Evolutionary conservation across 2,329 filamentous ascomycete species (phyloP).

Genomic region (Penicillium freii): DNA sequence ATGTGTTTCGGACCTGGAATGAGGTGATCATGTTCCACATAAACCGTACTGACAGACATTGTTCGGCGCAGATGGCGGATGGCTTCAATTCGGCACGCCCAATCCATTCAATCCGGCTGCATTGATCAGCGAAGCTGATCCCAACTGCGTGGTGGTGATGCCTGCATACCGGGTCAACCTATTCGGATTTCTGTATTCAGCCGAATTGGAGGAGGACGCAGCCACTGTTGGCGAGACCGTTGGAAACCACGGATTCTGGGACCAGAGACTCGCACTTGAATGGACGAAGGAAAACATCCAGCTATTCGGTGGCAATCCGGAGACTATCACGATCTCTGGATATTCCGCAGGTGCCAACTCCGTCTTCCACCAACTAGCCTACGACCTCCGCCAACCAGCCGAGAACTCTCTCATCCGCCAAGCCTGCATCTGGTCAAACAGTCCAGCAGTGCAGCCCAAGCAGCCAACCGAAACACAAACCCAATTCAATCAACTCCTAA

Average conservation of each 20-base stretch:
- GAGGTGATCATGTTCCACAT: neutral
- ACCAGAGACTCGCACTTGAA: conserved; percentile 55
- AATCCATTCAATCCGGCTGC: conserved; percentile 48
- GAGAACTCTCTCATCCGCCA: conserved; percentile 50
- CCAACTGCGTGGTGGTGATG: conserved; percentile 53
- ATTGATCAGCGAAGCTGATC: conserved; percentile 50
- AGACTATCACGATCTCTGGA: conserved; percentile 54
- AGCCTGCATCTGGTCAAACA: conserved; percentile 55
- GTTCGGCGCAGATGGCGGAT: conserved; percentile 52
- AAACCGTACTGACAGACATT: neutral
- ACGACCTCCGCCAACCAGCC: conserved; percentile 53
- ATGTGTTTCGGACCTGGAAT: neutral
- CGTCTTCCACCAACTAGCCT: conserved; percentile 57
- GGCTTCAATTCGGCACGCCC: conserved; percentile 55
- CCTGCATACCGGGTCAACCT: conserved; percentile 58
- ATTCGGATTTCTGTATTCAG: conserved; percentile 55
- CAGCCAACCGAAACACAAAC: conserved; percentile 46
- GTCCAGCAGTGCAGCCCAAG: conserved; percentile 54
- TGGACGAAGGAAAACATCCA: conserved; percentile 54
- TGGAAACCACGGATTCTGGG: conserved; percentile 58
- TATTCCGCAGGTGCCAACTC: conserved; percentile 57
- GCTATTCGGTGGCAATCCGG: conserved; percentile 52
- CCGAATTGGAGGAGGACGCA: conserved; percentile 40
- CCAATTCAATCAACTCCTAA: conserved; percentile 54
- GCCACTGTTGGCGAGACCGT: conserved; percentile 35